phyloP scores from a whole-genome alignment of 441 rosid species.

The Flueggea neowawraea region DNA sequence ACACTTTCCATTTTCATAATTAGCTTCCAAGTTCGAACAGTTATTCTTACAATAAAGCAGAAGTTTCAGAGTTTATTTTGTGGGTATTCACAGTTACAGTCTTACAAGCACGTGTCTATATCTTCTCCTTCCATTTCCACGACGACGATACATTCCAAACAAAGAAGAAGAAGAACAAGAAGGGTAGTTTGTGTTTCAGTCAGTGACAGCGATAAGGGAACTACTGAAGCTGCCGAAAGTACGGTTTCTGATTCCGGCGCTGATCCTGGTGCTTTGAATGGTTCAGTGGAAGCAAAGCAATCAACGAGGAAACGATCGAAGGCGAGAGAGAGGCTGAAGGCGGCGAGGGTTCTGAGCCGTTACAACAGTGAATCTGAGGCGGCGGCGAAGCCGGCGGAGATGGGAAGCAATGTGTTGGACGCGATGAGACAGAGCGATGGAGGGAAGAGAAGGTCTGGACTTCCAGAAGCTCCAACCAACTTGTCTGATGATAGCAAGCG shows the following conservation, averaged over 20 bases:
- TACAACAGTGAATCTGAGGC: constrained; percentile 50
- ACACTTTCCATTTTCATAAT: too few species aligned
- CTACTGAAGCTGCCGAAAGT: constrained; percentile 28
- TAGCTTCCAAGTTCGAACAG: too few species aligned
- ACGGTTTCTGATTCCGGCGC: constrained; percentile 14
- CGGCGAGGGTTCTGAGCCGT: constrained; percentile 71
- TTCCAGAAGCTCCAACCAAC: constrained; percentile 90
- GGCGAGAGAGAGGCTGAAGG: constrained; percentile 78
- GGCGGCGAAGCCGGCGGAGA: constrained; percentile 48
- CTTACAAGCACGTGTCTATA: too few species aligned
- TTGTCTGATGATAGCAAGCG: constrained; percentile 85
- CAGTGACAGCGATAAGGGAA: not conserved
- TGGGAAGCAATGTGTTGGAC: constrained; percentile 72
- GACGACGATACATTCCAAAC: not conserved
- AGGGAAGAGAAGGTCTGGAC: constrained; percentile 62
- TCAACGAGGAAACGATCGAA: constrained; percentile 43
- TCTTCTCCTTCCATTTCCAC: too few species aligned
- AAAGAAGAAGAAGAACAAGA: not conserved
- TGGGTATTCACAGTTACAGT: too few species aligned
- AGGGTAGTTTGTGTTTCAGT: not conserved
- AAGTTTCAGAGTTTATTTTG: too few species aligned
- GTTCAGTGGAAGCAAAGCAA: constrained; percentile 22
- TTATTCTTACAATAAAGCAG: too few species aligned
- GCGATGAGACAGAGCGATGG: constrained; percentile 72
- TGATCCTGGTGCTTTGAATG: constrained; percentile 18